Base-by-base conservation (phyloP, 345 rosid species). In the Carallia brachiata region DNA sequence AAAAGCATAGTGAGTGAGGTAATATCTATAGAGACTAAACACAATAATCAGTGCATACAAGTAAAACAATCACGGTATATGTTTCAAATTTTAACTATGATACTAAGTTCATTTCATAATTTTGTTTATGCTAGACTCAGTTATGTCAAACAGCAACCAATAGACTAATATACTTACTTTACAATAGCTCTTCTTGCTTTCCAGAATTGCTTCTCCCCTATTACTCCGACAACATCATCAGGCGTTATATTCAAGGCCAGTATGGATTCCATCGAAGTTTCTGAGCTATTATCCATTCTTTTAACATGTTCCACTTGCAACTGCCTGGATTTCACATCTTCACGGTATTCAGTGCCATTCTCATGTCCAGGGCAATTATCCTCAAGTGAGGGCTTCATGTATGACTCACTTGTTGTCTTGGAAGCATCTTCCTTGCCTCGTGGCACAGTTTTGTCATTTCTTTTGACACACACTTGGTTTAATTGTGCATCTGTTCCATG, bases 161-260 rank as follows among this genome's bases (percentile, higher is more conserved):
- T 44, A 3, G 36, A 70, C n/a, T 36, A 1, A 50, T 62, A 79
- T 57, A 79, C 90, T 86, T 88, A 93, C 98, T 85, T 77, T 80
- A 83, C 80, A 71, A 93, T 84, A 55, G 80, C 85, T 69, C 81
- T 79, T 84, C 96, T 85, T 17, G 86, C 85, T 73, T 85, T 82
- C 96, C 88, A 86, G 68, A 90, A 93, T 70, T 73, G 85, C 60
- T 85, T 84, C 73, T 88, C 84, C 58, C 97, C 98, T 16, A 93
- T 80, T 47, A 80, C 44, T 75, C 84, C 84, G 2, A 84, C 85
- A 37, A 90, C 79, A 72, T 88, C 86, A 75, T 84, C 86, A 32
- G 97, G 85, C 36, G 83, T 76, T 65, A 89, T 63, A 77, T 65
- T 75, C 64, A 79, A 31, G 66, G 71, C 81, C 30, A 86, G 78